These are phyloP conservation scores for Globisporangium megalacanthum DNA, from an alignment of 352 stramenopile genomes.

Conservation along the genomic window DNA sequence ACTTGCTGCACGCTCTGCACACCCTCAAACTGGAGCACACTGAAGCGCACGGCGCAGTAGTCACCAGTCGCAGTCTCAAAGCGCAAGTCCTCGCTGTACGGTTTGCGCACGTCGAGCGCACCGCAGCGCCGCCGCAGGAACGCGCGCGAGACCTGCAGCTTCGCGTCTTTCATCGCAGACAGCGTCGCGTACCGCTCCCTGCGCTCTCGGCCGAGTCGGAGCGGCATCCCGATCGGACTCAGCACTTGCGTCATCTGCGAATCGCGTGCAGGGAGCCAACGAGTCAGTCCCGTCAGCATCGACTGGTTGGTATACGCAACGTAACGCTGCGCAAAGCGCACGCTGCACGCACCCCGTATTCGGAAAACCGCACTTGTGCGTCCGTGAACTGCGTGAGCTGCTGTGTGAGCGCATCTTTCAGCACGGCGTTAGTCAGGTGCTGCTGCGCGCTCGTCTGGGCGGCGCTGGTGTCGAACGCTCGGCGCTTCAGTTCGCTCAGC, in stretches of 20 bases:
- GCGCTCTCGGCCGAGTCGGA: slow-evolving; percentile 2
- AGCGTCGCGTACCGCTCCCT: slow-evolving; percentile 10
- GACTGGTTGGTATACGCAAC: neutral
- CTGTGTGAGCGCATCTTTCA: slow-evolving; percentile 18
- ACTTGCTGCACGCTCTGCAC: slow-evolving; percentile 22
- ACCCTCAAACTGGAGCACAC: slow-evolving; percentile 43
- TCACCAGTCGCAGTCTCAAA: slow-evolving; percentile 43
- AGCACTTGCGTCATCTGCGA: slow-evolving; percentile 9
- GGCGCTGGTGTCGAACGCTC: slow-evolving; percentile 6
- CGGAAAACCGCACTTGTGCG: slow-evolving; percentile 22
- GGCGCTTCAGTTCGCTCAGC: slow-evolving; percentile 28
- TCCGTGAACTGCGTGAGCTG: slow-evolving; percentile 27
- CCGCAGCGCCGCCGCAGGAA: slow-evolving; percentile 24
- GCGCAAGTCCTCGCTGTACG: slow-evolving; percentile 22
- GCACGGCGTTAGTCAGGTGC: neutral
- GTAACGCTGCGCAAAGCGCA: neutral
- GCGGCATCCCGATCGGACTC: slow-evolving; percentile 1
- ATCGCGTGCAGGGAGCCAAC: neutral
- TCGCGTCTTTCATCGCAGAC: slow-evolving; percentile 15
- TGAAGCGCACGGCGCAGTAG: slow-evolving; percentile 41
- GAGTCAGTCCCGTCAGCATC: no score
- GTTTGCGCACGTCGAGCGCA: slow-evolving; percentile 12
- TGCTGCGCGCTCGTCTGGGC: slow-evolving; percentile 4
- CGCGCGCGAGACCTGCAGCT: slow-evolving; percentile 16
- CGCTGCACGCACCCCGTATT: slow-evolving; percentile 10